Base-by-base conservation (phyloP, 345 rosid species). In the Camelina neglecta region DNA sequence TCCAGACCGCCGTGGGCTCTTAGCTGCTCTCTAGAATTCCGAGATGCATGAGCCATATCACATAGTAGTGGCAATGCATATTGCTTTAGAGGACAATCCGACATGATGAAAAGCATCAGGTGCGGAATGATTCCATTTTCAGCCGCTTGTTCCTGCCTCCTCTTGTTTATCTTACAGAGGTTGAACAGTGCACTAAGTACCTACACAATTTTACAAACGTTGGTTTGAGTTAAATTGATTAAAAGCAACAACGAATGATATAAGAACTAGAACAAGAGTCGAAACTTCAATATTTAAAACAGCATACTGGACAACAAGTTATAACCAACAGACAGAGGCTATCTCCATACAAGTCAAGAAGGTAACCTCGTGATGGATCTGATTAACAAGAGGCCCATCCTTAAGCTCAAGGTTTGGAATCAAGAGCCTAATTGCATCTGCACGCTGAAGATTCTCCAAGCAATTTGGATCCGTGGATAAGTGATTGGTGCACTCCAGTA, bases 1-100 rank as follows among this genome's bases (percentile, higher is more conserved):
- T 96, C 98, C 77, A 96, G 84, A 55, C 98, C 98, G 20, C 96
- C 99, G 74, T 96, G 98, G 39, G 94, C 97, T 81, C 97, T 89
- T 82, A 94, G 80, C 81, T 92, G 99, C 80, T 96, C 99, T 83
- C 99, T 88, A 48, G 99, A 91, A 76, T 91, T 93, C 57, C 93
- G 96, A 8, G 99, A 96, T 9, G 99, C 99, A 79, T 93, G 99
- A 58, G 99, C 99, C 99, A 96, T 96, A 81, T 96, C 99, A 74
- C 99, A 96, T 53, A 96, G 81, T 54, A 93, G 85, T 60, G 99
- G 95, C 82, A 96, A 83, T 16, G 99, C 99, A 72, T 82, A 81
- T 59, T 83, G 94, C 79, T 89, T 96, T 69, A 96, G 82, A 47
- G 89, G 87, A 72, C 96, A 91, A 64, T 80, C 89, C 18, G 94